These are phyloP conservation scores for Ophiostoma quercus DNA, from an alignment of 2,329 filamentous ascomycete genomes.

Conservation along the genomic window DNA sequence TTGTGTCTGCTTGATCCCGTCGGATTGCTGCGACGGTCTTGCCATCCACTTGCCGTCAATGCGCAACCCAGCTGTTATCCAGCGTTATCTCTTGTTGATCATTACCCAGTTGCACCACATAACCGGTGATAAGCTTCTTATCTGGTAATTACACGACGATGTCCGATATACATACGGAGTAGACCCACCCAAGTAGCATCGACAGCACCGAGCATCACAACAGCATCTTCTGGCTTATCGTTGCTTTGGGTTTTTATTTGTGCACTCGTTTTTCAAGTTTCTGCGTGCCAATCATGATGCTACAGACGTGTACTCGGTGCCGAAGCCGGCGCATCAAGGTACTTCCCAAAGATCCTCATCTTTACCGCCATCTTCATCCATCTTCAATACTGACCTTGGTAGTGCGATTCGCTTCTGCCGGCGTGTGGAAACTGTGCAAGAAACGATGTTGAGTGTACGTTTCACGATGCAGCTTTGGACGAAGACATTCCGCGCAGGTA, in stretches of 20 bases:
- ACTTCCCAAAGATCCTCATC: neutral
- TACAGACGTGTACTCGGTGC: neutral
- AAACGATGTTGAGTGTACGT: neutral
- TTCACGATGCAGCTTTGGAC: neutral
- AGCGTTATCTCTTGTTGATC: too few relatives aligned
- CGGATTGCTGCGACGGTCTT: neutral
- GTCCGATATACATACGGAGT: neutral
- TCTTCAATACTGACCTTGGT: neutral
- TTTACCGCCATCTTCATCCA: neutral
- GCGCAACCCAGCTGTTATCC: too few relatives aligned
- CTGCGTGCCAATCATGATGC: neutral
- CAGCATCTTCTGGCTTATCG: too few relatives aligned
- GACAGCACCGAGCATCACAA: too few relatives aligned
- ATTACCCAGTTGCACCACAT: too few relatives aligned
- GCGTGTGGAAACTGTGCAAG: neutral
- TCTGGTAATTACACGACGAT: neutral
- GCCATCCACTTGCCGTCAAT: neutral
- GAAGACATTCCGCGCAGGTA: neutral
- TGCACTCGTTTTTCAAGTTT: too few relatives aligned
- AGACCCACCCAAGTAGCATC: neutral
- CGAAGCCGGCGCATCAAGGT: neutral
- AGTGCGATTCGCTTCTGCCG: neutral
- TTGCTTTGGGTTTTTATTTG: too few relatives aligned
- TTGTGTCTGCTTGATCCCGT: neutral
- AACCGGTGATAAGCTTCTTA: neutral